Evolutionary conservation across 495 filamentous ascomycete genomes (phyloP).

Genomic region (Penicillium subrubescens): DNA sequence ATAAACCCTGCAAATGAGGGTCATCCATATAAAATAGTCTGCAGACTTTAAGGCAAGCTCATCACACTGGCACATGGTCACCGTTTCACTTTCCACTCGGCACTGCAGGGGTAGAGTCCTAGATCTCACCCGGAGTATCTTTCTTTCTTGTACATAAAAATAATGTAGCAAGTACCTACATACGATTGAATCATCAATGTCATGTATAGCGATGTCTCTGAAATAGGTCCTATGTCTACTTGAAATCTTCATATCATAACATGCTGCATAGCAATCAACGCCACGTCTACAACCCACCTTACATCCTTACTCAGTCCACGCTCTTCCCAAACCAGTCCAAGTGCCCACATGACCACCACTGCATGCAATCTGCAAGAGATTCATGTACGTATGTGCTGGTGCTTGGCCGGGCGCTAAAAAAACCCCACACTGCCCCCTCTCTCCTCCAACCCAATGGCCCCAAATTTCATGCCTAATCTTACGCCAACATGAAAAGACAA

Average conservation of each 20-base stretch:
- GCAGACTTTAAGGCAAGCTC: background rate
- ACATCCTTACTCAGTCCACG: background rate
- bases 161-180: too few relatives aligned
- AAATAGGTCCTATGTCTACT: too few relatives aligned
- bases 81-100: slow-evolving; percentile 2
- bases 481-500: background rate
- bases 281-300: background rate
- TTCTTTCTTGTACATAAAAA: too few relatives aligned
- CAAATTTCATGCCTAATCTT: slow-evolving; percentile 22
- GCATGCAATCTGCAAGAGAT: slow-evolving; percentile 43
- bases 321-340: slow-evolving; percentile 11
- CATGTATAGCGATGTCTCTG: too few relatives aligned
- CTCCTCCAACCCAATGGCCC: background rate
- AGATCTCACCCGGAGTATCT: too few relatives aligned
- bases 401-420: slow-evolving; percentile 24
- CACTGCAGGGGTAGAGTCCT: slow-evolving; percentile 5
- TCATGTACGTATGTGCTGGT: slow-evolving; percentile 26
- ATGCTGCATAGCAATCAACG: background rate
- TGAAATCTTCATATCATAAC: too few relatives aligned
- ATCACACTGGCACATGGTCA: background rate
- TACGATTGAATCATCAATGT: too few relatives aligned
- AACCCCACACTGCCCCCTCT: slow-evolving; percentile 4
- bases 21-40: background rate
- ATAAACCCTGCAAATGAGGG: background rate
- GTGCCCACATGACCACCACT: slow-evolving; percentile 45